These are phyloP conservation scores for Piloderma croceum DNA, from an alignment of 768 basidiomycete species.

Conservation along the genomic window DNA sequence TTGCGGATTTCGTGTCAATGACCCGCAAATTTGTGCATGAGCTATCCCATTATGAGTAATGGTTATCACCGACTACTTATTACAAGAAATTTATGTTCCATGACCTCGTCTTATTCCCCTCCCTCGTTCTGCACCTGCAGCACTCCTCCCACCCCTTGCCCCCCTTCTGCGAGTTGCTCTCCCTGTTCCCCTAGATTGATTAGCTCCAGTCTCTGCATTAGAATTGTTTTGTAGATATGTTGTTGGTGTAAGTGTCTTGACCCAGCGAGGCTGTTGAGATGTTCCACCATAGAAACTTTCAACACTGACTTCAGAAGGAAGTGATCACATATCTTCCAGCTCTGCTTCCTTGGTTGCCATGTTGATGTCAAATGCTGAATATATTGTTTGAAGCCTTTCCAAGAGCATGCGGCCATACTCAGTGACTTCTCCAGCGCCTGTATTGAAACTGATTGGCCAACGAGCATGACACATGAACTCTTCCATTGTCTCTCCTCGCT, in stretches of 20 bases:
- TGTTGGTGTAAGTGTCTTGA: neutral
- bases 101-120: neutral
- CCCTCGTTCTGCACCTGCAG: neutral
- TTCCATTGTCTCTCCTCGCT: conserved; percentile 2
- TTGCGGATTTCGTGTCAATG: neutral
- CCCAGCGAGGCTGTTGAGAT: neutral
- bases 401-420: neutral
- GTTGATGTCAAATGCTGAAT: neutral
- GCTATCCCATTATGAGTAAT: no score
- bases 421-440: no score
- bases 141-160: neutral
- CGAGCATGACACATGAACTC: conserved; percentile 4
- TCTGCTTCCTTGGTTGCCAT: neutral
- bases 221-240: neutral
- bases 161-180: neutral
- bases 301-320: neutral
- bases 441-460: conserved; percentile 6
- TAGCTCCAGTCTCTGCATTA: neutral
- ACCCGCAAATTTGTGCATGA: neutral
- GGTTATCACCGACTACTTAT: no score
- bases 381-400: neutral
- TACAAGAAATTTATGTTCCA: neutral
- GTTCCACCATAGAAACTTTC: neutral
- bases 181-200: neutral
- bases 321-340: neutral